Percentiles rank a stretch among this genome's conserved stretches.
Evolutionary conservation across 208 protist species (phyloP).

Genomic region (Willaertia magna): DNA sequence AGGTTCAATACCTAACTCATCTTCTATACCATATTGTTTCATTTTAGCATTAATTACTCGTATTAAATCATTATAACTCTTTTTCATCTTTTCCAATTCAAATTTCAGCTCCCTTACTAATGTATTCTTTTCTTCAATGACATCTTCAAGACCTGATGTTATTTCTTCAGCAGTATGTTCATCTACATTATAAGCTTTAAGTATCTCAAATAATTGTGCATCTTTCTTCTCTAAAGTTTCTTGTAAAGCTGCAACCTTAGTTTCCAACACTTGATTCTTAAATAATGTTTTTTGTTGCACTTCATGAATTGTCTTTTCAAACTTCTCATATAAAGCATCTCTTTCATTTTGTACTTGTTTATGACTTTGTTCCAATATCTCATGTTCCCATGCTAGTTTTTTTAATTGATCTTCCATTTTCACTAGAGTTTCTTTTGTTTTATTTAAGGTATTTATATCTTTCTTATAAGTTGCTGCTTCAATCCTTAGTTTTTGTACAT

Average conservation of each 20-base stretch:
- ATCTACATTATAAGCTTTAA: slow-evolving; percentile 70
- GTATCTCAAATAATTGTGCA: slow-evolving; percentile 20
- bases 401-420: slow-evolving; percentile 60
- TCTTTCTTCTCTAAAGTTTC: slow-evolving; percentile 72
- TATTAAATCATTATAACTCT: not conserved
- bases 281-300: slow-evolving; percentile 84
- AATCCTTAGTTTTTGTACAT: slow-evolving; percentile 67
- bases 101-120: slow-evolving; percentile 84
- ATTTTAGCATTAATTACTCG: not conserved
- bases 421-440: slow-evolving; percentile 53
- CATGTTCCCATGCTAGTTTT: slow-evolving; percentile 64
- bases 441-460: slow-evolving; percentile 76
- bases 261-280: slow-evolving; percentile 80
- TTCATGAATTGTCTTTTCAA: slow-evolving; percentile 77
- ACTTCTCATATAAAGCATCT: slow-evolving; percentile 77
- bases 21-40: slow-evolving; percentile 5
- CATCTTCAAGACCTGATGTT: slow-evolving; percentile 66
- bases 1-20: not conserved
- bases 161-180: slow-evolving; percentile 59
- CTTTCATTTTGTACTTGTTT: slow-evolving; percentile 68
- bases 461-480: slow-evolving; percentile 81
- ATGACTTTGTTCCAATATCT: slow-evolving; percentile 67
- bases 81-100: slow-evolving; percentile 50
- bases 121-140: slow-evolving; percentile 77
- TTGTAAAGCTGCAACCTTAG: slow-evolving; percentile 77